Evolutionary conservation across 2,329 filamentous ascomycete genomes (phyloP).

Genomic region (Penicillium sp.): DNA sequence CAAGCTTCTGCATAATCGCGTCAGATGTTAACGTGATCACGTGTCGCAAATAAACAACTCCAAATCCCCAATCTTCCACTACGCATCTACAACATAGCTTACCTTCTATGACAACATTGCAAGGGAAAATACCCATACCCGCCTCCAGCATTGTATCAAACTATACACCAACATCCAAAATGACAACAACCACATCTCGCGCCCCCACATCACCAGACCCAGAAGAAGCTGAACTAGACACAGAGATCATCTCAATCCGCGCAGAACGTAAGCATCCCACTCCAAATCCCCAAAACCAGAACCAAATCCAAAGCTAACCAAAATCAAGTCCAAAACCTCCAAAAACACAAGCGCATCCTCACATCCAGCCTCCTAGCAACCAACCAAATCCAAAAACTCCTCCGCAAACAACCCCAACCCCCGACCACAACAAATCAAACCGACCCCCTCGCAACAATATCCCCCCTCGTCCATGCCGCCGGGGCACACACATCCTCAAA

Average conservation of each 20-base stretch:
- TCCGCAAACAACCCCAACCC: constrained; percentile 20
- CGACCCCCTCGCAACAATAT: constrained; percentile 32
- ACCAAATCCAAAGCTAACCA: constrained; percentile 9
- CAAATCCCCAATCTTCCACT: not conserved
- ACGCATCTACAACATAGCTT: not conserved
- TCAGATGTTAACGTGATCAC: not conserved
- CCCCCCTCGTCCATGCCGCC: constrained; percentile 34
- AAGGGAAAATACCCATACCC: not conserved
- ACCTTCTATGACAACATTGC: not conserved
- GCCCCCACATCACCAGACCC: constrained; percentile 17
- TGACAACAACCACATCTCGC: constrained; percentile 8
- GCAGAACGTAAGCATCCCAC: constrained; percentile 38
- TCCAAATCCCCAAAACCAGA: not conserved
- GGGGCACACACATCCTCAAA: constrained; percentile 39
- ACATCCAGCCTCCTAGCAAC: constrained; percentile 46
- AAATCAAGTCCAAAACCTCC: constrained; percentile 40
- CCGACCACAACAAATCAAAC: constrained; percentile 11
- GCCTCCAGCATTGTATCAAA: no score
- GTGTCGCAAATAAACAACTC: not conserved
- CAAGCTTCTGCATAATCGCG: not conserved
- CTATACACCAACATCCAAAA: not conserved
- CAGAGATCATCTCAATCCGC: constrained; percentile 43
- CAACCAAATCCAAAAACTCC: constrained; percentile 34
- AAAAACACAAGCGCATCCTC: constrained; percentile 41
- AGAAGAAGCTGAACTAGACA: constrained; percentile 37